Base-by-base conservation (phyloP, 306 rosid genomes). In the Pterocarpus macrocarpus region DNA sequence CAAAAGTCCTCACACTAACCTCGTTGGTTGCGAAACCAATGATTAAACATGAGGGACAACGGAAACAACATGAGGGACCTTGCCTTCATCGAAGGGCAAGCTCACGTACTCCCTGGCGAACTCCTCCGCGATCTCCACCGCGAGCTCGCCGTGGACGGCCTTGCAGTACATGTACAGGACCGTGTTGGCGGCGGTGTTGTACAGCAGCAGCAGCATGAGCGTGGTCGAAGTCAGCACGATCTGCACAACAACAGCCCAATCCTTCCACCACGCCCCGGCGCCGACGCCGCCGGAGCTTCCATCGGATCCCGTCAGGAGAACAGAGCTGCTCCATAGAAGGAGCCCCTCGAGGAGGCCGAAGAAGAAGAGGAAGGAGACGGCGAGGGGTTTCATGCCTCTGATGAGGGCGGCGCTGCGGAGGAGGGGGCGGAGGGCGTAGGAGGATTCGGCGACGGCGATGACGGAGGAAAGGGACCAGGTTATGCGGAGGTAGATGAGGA, bases 51-150 rank as follows among this genome's bases (percentile, higher is more conserved):
- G 53, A 11, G 61, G 61, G 28, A 76, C 85, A 67, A 91, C 91
- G 1, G 97, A 93, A 67, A 93, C 97, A 43, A 91, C 61, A 73
- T 85, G 97, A 49, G 97, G 97, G 15, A 93, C 80, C 71, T 93
- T 93, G 3, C 69, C 90, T 11, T 90, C 90, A 76, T 90, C 94
- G 69, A 90, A 91, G 13, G 97, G 97, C 81, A 93, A 71, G 85
- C 88, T 65, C 1, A 91, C 90, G 67, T 86, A 86, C 75, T 86
- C 85, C 73, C 85, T 71, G 0, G 89, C 83, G 39, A 86, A 83
- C 73, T 93, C 97, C 75, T 86, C 87, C 0, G 86, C 97, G 45
- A 86, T 86, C 58, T 86, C 89, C 13, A 35, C 2, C 1, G 85
- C 89, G 14, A 86, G 87, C 57, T 86, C 89, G 14, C 89, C 89